Base-by-base conservation (phyloP, 116 monocot species). In the Phalaenopsis hybrid region DNA sequence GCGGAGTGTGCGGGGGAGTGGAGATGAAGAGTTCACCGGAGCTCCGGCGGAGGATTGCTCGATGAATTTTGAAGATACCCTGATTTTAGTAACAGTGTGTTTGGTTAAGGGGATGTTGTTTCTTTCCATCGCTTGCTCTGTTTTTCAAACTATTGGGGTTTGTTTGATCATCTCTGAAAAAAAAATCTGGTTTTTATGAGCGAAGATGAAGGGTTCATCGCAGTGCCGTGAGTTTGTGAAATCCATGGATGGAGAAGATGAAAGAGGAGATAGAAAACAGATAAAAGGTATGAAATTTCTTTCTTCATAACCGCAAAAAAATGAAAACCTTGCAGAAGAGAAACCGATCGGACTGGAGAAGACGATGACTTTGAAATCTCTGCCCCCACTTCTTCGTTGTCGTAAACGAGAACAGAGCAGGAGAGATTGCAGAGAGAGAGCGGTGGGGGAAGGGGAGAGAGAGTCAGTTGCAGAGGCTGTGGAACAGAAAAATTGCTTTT, bases 31-130 rank as follows among this genome's bases (percentile, higher is more conserved):
- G 15, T 18, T 5, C 65, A 45, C 33, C 48, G 46, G 77, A 28
- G 15, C 31, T 34, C 83, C 33, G 44, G 15, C 23, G 67, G 67
- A 55, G 4, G 13, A 15, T 16, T 17, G 13, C 6, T 23, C 41
- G 13, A 72, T 41, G 37, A 80, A 31, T 51, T 86, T 90, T 9
- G 83, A 50, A 11, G 77, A 79, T 5, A 87, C 85, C 4, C 79
- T 58, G 77, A 89, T 61, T 80, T 84, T 86, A 70, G 41, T 41
- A 41, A 79, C 86, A 2, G 80, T 80, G 10, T 80, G 61, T 73
- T 68, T 70, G 10, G 10, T 8, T n/a, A 18, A 6, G 46, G n/a
- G 46, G 2, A 72, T 6, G n/a, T 21, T 6, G 72, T 16, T 20
- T 46, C 46, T 20, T 75, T n/a, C 75, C 75, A 75, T 75, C 21